Evolutionary conservation across 2,329 filamentous ascomycete species (phyloP), one percentile per base, ranked within the genome.

Genomic region (Raffaelea deltoideospora): DNA sequence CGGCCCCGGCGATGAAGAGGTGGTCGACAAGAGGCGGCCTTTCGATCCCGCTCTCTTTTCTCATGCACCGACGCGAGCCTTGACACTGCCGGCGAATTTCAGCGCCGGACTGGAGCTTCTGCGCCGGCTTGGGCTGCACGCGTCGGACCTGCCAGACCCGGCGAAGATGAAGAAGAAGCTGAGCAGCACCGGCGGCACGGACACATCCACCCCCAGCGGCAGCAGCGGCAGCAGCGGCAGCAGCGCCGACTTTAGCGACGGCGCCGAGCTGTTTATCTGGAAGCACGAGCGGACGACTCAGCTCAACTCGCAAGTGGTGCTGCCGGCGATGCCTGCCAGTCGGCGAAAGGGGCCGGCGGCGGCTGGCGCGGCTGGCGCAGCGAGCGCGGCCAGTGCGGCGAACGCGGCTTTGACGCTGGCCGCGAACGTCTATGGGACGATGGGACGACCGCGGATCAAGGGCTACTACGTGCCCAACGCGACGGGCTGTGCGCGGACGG

Each of bases 401-500:
- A 53, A 20, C 49, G 44, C 26, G 2, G 32, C 37, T 4, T 49
- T 64, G 1, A 55, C 24, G 5, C 14, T 32, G 2, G 31, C 35
- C 1, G 34, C 33, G 7, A 26, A n/a, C n/a, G n/a, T 22, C 10
- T 19, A 24, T 3, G 32, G 34, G 2, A 18, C 31, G 8, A 65
- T 14, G 50, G 51, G 15, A 11, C 38, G 31, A n/a, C 45, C 46
- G 5, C 41, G 42, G n/a, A 76, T 78, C 31, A 65, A 67, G 23
- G 75, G 73, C 17, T 78, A 78, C 49, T 96, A 95, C 51, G 83
- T 95, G 29, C 76, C 83, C 0, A 98, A 95, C 46, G 43, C 68
- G 1, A 85, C 85, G 10, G 90, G 90, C 24, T 82, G 76, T 47
- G 90, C 90, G 39, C 75, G 90, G 39, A 95, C 90, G 0, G 87